Evolutionary conservation across 2,329 filamentous ascomycete species (phyloP), one percentile per base, ranked within the genome.

Genomic region (Aureobasidium musti): DNA sequence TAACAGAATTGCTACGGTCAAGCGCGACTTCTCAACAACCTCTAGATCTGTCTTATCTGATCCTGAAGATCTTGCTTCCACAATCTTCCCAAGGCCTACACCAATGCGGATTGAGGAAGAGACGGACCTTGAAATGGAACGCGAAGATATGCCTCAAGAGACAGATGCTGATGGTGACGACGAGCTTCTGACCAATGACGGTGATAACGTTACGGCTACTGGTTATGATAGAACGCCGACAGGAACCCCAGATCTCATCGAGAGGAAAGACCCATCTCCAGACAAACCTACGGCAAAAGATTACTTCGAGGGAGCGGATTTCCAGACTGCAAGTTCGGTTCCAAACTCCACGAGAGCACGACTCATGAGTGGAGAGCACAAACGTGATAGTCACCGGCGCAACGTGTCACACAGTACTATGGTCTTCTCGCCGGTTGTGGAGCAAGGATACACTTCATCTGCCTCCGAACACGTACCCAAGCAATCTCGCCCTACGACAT

Each of bases 91-190:
- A 21, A 76, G 73, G 33, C 75, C 78, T 13, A 79, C 79, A 47
- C 77, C 78, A 21, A 73, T 77, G 43, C 75, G 77, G 30, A 79
- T 77, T 43, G 79, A 86, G 75, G 80, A 82, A 70, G 76, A 83
- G 77, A 72, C 80, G 73, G 67, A 72, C 70, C 73, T 71, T 2
- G 74, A 72, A 5, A 71, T 76, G n/a, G 76, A 74, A 61, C 77
- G 75, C 53, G 75, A 81, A 67, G 76, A 83, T 67, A 69, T 81
- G 47, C 79, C 83, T 50, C 83, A 79, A 73, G 87, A 92, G 67
- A 92, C 91, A 0, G 91, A 95, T 73, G 91, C 89, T 7, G 92
- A 96, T 28, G 92, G 92, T 0, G 93, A 97, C 72, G 93, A 97
- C 72, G 93, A 97, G 76, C 81, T 93, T n/a, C 84, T 91, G 14